phyloP scores from a whole-genome alignment of 495 filamentous ascomycete species.

The Alectoria sarmentosa region DNA sequence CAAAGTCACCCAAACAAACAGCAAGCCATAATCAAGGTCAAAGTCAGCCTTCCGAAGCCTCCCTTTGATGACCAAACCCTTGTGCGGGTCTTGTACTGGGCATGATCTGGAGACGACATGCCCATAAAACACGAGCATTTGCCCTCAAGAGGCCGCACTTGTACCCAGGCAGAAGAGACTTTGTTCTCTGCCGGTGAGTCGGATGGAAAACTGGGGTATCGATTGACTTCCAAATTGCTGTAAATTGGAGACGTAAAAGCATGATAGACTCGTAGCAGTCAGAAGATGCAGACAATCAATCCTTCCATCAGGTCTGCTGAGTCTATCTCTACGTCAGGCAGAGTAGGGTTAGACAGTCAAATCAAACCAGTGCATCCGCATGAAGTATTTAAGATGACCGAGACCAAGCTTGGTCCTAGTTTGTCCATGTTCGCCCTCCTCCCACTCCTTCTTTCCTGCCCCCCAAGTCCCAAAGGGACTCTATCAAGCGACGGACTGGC shows the following conservation, averaged over 20 bases:
- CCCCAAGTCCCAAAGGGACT: conserved; percentile 15
- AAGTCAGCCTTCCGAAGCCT: conserved; percentile 3
- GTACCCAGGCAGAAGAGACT: too few species aligned
- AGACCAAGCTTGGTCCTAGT: conserved; percentile 14
- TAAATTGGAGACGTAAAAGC: neutral
- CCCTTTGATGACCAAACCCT: neutral
- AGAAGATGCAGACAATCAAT: neutral
- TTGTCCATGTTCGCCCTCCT: conserved; percentile 13
- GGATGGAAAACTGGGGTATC: neutral
- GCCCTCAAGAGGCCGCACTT: neutral
- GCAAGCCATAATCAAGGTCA: neutral
- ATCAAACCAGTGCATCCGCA: conserved; percentile 10
- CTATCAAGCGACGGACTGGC: conserved; percentile 19
- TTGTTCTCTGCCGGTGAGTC: too few species aligned
- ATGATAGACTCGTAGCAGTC: neutral
- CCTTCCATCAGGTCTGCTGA: neutral
- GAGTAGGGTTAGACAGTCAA: conserved; percentile 11
- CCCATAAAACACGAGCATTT: neutral
- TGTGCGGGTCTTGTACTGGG: neutral
- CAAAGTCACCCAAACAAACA: neutral
- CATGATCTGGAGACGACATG: neutral
- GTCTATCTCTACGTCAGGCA: neutral
- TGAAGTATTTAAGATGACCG: conserved; percentile 18
- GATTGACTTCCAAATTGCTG: neutral
- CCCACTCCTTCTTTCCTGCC: conserved; percentile 1